Evolutionary conservation across 768 basidiomycete genomes (phyloP), one percentile per base, ranked within the genome.

Genomic region (Trichaptum fuscoviolaceum): DNA sequence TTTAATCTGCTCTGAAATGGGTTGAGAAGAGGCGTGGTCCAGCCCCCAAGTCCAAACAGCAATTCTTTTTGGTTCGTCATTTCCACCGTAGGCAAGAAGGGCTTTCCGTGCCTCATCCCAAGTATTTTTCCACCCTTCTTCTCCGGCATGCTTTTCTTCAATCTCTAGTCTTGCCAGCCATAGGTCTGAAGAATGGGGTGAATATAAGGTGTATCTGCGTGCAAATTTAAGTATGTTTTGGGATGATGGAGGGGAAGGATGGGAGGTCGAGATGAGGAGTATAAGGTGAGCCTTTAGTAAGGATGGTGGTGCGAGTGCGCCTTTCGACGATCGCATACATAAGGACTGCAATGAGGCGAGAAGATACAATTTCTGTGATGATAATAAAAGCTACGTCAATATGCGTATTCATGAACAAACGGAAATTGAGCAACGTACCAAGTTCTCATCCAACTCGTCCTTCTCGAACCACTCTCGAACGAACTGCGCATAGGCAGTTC

Each of bases 21-120:
- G 65, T 66, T 67, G 65, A 36, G 70, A 69, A 62, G 68, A 52
- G 61, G 35, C 71, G 59, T 70, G 68, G 57, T 74, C 75, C 23
- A 86, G 67, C 62, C 86, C 85, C 87, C 86, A 87, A 59, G 80
- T 71, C 87, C 87, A 87, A 52, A 88, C 75, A 23, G 59, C 24
- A 24, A 25, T 61, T 61, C 59, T 61, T 61, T 17, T 34, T 61
- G 59, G 15, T 61, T 34, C 30, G 59, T 76, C 75, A 68, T 77
- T 73, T 24, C 76, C 52, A 6, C 75, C 79, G 17, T 74, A 73
- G 66, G 75, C 75, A 17, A 64, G 67, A 24, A 82, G 82, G 1
- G 67, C 65, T 20, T 70, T 69, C 42, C 86, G 77, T 24, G 85
- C 85, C 67, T 82, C 79, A 27, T 67, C 69, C 83, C 84, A 87